These are phyloP conservation scores for Eucalyptus albens DNA, from an alignment of 345 rosid species.

Conservation along the genomic window DNA sequence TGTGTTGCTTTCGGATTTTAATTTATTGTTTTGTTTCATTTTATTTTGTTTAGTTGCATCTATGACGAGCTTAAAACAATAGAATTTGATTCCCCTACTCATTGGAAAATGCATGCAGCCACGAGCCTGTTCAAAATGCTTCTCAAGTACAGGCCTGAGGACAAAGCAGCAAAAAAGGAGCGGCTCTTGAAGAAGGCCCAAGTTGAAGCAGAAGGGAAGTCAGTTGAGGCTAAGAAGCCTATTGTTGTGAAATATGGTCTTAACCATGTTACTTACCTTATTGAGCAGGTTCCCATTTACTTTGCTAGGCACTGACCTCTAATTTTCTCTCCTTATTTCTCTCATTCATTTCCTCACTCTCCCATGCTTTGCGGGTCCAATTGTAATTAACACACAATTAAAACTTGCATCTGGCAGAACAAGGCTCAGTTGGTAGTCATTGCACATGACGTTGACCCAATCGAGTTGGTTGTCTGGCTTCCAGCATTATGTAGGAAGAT, in stretches of 20 bases:
- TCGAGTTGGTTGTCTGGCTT: conserved; percentile 51
- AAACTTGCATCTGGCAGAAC: conserved; percentile 20
- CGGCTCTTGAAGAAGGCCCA: conserved; percentile 43
- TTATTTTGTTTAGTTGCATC: background rate
- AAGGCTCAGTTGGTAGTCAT: conserved; percentile 57
- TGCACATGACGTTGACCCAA: conserved; percentile 51
- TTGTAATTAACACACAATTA: background rate
- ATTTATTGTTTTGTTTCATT: background rate
- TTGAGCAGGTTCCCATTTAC: conserved; percentile 35
- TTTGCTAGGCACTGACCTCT: background rate
- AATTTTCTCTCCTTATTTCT: background rate
- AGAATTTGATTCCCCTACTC: background rate
- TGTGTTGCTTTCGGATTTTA: background rate
- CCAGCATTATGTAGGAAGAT: conserved; percentile 52
- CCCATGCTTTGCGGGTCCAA: background rate
- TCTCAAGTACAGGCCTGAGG: conserved; percentile 64
- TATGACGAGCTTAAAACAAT: background rate
- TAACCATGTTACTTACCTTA: conserved; percentile 66
- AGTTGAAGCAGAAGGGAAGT: conserved; percentile 56
- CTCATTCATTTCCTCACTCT: background rate
- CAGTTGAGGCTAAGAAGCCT: conserved; percentile 49
- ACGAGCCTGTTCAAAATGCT: conserved; percentile 51
- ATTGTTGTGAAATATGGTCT: conserved; percentile 68
- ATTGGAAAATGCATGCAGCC: conserved; percentile 14
- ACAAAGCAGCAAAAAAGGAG: conserved; percentile 55